Evolutionary conservation across 495 filamentous ascomycete genomes (phyloP), one percentile per base, ranked within the genome.

Genomic region (Penicillium cosmopolitanum): DNA sequence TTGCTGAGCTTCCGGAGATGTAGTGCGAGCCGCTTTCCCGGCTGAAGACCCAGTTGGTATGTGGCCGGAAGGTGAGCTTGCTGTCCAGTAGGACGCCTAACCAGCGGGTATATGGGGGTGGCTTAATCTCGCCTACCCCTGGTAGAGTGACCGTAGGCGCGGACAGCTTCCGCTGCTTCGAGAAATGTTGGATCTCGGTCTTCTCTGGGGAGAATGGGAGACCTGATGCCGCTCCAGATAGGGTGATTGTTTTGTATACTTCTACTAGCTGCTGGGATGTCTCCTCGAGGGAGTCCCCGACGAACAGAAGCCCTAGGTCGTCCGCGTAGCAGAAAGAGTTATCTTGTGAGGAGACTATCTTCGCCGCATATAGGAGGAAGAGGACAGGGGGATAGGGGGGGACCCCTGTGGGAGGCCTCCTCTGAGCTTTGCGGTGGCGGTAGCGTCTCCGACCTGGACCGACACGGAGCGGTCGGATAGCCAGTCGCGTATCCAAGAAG

Each of bases 101-200:
- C 21, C 21, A 21, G 3, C 21, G 21, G 21, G 21, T 21, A 21
- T 21, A 21, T 21, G 21, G 21, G 21, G 21, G 3, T 21, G 21
- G 21, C 21, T 21, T 21, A 21, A 21, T 21, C 21, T 21, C 10
- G 38, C 38, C 38, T 42, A 42, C 38, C 38, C 15, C 38, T 42
- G 15, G 38, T 42, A 42, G 38, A 42, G 38, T 42, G 38, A 42
- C 38, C 38, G 38, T 42, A 42, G 38, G 38, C 38, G 38, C 38
- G 38, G 38, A 42, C 38, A 42, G 38, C 38, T 42, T 42, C 38
- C 38, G 38, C 38, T 42, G 38, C 15, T 42, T 42, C 12, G 38
- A 42, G 38, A 42, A 42, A 42, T 42, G 38, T 42, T 42, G 38
- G 11, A 42, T 42, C 38, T 42, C 38, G 38, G 38, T 42, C 38